These are phyloP conservation scores for Sporobolomyces pararoseus DNA, from an alignment of 768 basidiomycete species.

Conservation along the genomic window DNA sequence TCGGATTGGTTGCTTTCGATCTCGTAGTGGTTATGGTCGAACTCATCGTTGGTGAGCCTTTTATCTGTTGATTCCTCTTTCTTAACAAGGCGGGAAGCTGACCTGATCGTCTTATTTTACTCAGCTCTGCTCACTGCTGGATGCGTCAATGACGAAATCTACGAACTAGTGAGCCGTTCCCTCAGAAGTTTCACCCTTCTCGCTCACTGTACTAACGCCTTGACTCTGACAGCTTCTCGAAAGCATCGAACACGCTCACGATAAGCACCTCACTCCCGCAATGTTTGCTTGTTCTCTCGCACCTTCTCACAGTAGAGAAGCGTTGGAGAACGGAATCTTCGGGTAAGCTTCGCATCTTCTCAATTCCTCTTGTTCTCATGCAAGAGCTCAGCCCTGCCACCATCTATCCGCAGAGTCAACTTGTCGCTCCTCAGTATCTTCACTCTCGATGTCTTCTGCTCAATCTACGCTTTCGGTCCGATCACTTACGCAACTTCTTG, in stretches of 20 bases:
- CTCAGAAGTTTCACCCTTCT: not conserved
- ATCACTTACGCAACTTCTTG: slow-evolving; percentile 24
- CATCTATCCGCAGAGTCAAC: slow-evolving; percentile 28
- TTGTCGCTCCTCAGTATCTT: slow-evolving; percentile 32
- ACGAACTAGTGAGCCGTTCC: slow-evolving; percentile 10
- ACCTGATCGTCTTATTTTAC: not conserved
- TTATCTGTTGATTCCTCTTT: not conserved
- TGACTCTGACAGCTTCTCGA: not conserved
- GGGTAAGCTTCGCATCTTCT: too few relatives aligned
- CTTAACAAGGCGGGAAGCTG: not conserved
- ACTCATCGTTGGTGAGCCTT: slow-evolving; percentile 27
- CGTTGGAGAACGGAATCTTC: slow-evolving; percentile 28
- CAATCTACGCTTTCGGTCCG: slow-evolving; percentile 37
- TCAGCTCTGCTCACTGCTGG: slow-evolving; percentile 34
- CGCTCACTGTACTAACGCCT: not conserved
- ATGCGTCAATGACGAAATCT: slow-evolving; percentile 33
- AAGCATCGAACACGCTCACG: not conserved
- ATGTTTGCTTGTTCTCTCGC: slow-evolving; percentile 26
- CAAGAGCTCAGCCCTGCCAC: too few relatives aligned
- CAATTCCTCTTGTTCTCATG: too few relatives aligned
- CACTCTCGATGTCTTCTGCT: slow-evolving; percentile 32
- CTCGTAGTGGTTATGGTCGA: slow-evolving; percentile 32
- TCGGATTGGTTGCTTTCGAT: slow-evolving; percentile 37
- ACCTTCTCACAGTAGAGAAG: slow-evolving; percentile 12
- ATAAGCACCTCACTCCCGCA: slow-evolving; percentile 7